Conservation (phyloP, 257 asterid species). For the Eustoma russellianum region DNA sequence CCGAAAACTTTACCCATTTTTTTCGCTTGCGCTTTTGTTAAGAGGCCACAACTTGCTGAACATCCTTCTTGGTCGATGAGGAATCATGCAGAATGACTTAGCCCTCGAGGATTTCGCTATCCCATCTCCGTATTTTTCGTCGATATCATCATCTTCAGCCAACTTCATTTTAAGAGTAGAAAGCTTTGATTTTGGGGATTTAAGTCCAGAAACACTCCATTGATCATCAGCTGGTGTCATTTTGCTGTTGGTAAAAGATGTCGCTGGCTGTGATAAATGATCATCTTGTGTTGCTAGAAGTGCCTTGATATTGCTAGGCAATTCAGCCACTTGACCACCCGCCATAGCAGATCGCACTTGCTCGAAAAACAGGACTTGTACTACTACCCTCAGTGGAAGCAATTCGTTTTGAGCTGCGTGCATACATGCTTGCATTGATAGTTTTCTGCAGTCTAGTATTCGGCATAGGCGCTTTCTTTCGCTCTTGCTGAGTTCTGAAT, state of each 20-base stretch:
- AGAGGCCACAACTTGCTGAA: slow-evolving; percentile 74
- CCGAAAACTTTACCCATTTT: slow-evolving; percentile 28
- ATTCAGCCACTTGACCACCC: slow-evolving; percentile 50
- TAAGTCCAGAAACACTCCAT: slow-evolving; percentile 59
- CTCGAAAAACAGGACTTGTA: slow-evolving; percentile 88
- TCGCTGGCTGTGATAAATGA: slow-evolving; percentile 27
- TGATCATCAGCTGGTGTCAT: slow-evolving; percentile 41
- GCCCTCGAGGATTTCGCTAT: slow-evolving; percentile 21
- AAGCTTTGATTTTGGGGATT: slow-evolving; percentile 52
- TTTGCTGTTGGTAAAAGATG: slow-evolving; percentile 24
- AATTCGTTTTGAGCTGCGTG: slow-evolving; percentile 92
- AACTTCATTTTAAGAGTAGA: slow-evolving; percentile 73
- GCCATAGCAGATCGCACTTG: slow-evolving; percentile 72
- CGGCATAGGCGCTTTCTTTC: slow-evolving; percentile 72
- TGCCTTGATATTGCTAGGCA: slow-evolving; percentile 68
- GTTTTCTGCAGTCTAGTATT: slow-evolving; percentile 58
- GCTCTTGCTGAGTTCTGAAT: slow-evolving; percentile 60
- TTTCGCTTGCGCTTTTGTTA: slow-evolving; percentile 44
- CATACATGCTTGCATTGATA: slow-evolving; percentile 70
- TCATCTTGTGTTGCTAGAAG: slow-evolving; percentile 38
- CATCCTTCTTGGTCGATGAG: slow-evolving; percentile 54
- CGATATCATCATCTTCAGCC: slow-evolving; percentile 52
- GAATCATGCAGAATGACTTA: slow-evolving; percentile 34
- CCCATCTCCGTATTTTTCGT: slow-evolving; percentile 22
- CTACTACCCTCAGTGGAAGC: slow-evolving; percentile 75